phyloP scores from a whole-genome alignment of 2,329 filamentous ascomycete genomes.

The Venturia aucupariae region DNA sequence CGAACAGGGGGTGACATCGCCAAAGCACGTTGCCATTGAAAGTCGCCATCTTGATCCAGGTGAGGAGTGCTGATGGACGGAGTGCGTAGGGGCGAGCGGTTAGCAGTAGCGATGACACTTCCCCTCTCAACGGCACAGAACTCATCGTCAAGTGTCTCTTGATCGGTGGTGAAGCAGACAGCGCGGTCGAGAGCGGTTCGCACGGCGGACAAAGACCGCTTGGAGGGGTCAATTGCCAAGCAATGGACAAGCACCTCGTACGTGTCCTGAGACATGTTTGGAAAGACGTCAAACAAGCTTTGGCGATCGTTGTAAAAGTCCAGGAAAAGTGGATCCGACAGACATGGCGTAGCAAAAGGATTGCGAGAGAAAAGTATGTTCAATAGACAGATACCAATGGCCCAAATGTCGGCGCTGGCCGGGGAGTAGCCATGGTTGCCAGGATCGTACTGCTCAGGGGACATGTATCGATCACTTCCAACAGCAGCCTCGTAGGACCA shows the following conservation, averaged over 20 bases:
- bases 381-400: slow-evolving; percentile 89
- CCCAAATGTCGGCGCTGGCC: slow-evolving; percentile 91
- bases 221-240: slow-evolving; percentile 82
- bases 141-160: slow-evolving; percentile 86
- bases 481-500: slow-evolving; percentile 93
- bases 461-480: slow-evolving; percentile 98
- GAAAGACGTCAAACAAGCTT: slow-evolving; percentile 94
- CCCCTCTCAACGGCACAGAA: slow-evolving; percentile 78
- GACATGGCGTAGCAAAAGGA: slow-evolving; percentile 82
- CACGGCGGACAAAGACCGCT: slow-evolving; percentile 70
- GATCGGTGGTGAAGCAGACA: slow-evolving; percentile 86
- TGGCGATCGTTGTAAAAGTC: slow-evolving; percentile 92
- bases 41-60: slow-evolving; percentile 65
- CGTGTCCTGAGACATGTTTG: slow-evolving; percentile 96
- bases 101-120: slow-evolving; percentile 67
- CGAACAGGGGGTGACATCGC: slow-evolving; percentile 65
- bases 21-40: slow-evolving; percentile 90
- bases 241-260: slow-evolving; percentile 88
- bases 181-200: slow-evolving; percentile 70
- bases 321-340: slow-evolving; percentile 83
- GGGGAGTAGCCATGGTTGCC: slow-evolving; percentile 81
- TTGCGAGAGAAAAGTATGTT: slow-evolving; percentile 97
- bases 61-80: slow-evolving; percentile 87
- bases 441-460: slow-evolving; percentile 93
- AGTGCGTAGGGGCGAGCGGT: slow-evolving; percentile 90